These are phyloP conservation scores for Coffea eugenioides DNA, from an alignment of 257 asterid species.

Conservation along the genomic window DNA sequence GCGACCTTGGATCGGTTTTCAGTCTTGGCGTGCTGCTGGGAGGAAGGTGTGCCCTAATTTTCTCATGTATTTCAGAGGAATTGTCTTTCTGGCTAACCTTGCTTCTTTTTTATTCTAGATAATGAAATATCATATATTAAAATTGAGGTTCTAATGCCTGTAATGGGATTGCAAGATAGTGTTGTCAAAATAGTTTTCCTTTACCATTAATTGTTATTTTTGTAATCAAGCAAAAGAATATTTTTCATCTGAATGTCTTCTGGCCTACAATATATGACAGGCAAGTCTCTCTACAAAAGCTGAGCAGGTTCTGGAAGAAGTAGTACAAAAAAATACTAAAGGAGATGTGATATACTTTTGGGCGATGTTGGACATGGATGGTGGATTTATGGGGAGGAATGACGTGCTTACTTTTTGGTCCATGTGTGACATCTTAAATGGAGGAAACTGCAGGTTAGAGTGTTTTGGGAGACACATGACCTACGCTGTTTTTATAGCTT, in stretches of 20 bases:
- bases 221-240: background rate
- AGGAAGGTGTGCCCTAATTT: slow-evolving; percentile 54
- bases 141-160: background rate
- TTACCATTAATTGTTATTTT: background rate
- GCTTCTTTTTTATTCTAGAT: background rate
- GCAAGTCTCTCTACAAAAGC: slow-evolving; percentile 72
- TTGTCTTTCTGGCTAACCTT: background rate
- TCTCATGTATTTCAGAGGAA: background rate
- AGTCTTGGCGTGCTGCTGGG: slow-evolving; percentile 97
- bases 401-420: slow-evolving; percentile 92
- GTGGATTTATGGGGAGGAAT: slow-evolving; percentile 59
- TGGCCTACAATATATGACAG: slow-evolving; percentile 36
- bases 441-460: slow-evolving; percentile 89
- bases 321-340: slow-evolving; percentile 56
- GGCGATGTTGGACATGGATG: slow-evolving; percentile 68
- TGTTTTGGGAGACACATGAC: background rate
- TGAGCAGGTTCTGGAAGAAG: slow-evolving; percentile 72
- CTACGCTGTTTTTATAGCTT: background rate
- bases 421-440: slow-evolving; percentile 86
- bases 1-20: slow-evolving; percentile 99
- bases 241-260: slow-evolving; percentile 3
- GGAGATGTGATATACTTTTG: slow-evolving; percentile 93
- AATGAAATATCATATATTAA: background rate
- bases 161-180: background rate
- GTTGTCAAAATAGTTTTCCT: too few relatives aligned